These are phyloP conservation scores for Cytospora leucostoma DNA, from an alignment of 2,329 filamentous ascomycete species.

Conservation along the genomic window DNA sequence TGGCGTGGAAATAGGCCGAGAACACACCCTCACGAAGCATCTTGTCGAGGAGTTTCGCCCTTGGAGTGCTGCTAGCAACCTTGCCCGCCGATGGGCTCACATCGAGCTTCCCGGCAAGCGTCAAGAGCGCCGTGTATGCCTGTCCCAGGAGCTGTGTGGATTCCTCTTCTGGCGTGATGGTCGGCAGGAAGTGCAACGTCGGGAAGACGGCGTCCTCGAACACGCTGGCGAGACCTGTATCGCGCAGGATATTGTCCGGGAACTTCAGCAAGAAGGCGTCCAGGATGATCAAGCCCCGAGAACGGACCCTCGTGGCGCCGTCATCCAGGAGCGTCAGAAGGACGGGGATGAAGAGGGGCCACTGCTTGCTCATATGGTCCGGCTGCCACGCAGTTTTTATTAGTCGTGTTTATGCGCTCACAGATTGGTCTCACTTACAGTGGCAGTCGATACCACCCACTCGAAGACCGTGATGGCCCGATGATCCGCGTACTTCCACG, in stretches of 20 bases:
- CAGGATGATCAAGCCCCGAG: slow-evolving; percentile 58
- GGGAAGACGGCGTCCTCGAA: slow-evolving; percentile 71
- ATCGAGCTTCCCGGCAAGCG: slow-evolving; percentile 50
- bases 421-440: slow-evolving; percentile 43
- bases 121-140: slow-evolving; percentile 67
- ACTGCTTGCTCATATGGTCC: slow-evolving; percentile 54
- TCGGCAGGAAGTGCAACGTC: slow-evolving; percentile 74
- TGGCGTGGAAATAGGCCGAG: slow-evolving; percentile 57
- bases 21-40: slow-evolving; percentile 59
- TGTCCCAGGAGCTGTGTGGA: slow-evolving; percentile 63
- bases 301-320: slow-evolving; percentile 52
- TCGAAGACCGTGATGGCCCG: slow-evolving; percentile 57
- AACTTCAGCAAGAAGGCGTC: slow-evolving; percentile 56
- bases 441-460: slow-evolving; percentile 59
- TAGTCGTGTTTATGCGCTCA: slow-evolving; percentile 13
- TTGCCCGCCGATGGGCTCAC: slow-evolving; percentile 21
- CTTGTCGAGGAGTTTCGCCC: slow-evolving; percentile 51
- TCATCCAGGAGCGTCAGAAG: slow-evolving; percentile 71
- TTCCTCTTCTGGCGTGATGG: slow-evolving; percentile 72
- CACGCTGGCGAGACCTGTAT: slow-evolving; percentile 66
- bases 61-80: slow-evolving; percentile 30
- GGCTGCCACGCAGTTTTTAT: slow-evolving; percentile 35
- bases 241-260: slow-evolving; percentile 53
- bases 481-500: slow-evolving; percentile 61
- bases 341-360: slow-evolving; percentile 70